Conservation (phyloP, 2,329 filamentous ascomycete genomes). For the Fusarium citri region DNA sequence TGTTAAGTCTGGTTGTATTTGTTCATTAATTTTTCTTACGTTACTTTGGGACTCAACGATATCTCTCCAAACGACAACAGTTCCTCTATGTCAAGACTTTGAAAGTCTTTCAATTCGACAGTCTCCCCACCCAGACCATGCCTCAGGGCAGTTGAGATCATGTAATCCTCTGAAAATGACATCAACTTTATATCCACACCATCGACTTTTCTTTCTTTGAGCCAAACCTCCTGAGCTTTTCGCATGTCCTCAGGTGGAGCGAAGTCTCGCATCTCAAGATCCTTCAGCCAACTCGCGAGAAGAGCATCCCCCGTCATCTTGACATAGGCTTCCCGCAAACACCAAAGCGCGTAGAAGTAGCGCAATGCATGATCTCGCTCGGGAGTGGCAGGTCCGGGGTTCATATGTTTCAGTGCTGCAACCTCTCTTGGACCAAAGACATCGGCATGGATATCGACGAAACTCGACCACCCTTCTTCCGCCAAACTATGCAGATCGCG, state of each 20-base stretch:
- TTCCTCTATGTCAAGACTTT: slow-evolving; percentile 58
- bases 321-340: slow-evolving; percentile 82
- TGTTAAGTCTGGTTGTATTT: neutral
- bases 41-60: slow-evolving; percentile 1
- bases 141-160: slow-evolving; percentile 65
- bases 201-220: slow-evolving; percentile 47
- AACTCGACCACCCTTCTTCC: slow-evolving; percentile 71
- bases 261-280: slow-evolving; percentile 76
- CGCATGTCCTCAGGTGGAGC: slow-evolving; percentile 60
- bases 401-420: slow-evolving; percentile 66
- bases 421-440: slow-evolving; percentile 74
- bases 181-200: slow-evolving; percentile 52
- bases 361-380: slow-evolving; percentile 68
- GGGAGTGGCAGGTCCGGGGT: slow-evolving; percentile 39
- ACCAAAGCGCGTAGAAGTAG: slow-evolving; percentile 82
- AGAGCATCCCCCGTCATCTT: slow-evolving; percentile 86
- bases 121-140: slow-evolving; percentile 55
- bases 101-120: slow-evolving; percentile 56
- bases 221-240: slow-evolving; percentile 48
- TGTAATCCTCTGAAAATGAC: slow-evolving; percentile 63
- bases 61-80: slow-evolving; percentile 59
- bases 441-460: slow-evolving; percentile 78
- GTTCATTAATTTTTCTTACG: slow-evolving; percentile 7
- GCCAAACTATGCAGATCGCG: slow-evolving; percentile 69
- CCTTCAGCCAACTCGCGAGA: slow-evolving; percentile 76